phyloP scores from a whole-genome alignment of 179 eudicot genomes.

The Drosera spatulata region DNA sequence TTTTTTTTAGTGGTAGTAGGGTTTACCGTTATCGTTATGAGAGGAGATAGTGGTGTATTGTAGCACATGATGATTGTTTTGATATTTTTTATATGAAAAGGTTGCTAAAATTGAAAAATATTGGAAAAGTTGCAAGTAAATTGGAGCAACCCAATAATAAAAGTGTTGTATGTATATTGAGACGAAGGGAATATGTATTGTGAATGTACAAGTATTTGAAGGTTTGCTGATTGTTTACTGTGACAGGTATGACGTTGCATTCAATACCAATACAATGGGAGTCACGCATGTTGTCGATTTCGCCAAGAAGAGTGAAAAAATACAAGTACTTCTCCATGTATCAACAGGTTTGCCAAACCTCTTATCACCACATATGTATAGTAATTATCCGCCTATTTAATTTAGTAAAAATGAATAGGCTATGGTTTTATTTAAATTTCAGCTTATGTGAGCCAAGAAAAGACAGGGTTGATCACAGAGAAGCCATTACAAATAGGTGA shows the following conservation, averaged over 20 bases:
- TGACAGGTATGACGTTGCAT: conserved; percentile 40
- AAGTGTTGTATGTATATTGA: too few species aligned
- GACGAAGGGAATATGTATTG: too few species aligned
- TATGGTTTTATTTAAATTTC: background rate
- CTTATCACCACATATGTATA: background rate
- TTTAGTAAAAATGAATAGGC: background rate
- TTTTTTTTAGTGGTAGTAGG: too few species aligned
- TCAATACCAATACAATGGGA: conserved; percentile 35
- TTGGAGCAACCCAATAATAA: too few species aligned
- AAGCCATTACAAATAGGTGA: conserved; percentile 44
- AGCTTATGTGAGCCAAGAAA: background rate
- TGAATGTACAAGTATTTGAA: too few species aligned
- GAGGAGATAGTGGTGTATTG: too few species aligned
- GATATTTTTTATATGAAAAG: too few species aligned
- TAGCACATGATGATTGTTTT: too few species aligned
- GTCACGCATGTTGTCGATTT: conserved; percentile 58
- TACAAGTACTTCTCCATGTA: conserved; percentile 59
- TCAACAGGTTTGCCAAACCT: conserved; percentile 65
- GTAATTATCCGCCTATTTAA: background rate
- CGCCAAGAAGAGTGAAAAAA: conserved; percentile 50
- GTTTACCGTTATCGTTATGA: too few species aligned
- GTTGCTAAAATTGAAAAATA: too few species aligned
- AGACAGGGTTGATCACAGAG: conserved; percentile 49
- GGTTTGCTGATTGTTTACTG: too few species aligned
- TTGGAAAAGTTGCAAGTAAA: too few species aligned